phyloP scores from a whole-genome alignment of 371 early-diverging fungal genomes.

The Blakeslea trispora region DNA sequence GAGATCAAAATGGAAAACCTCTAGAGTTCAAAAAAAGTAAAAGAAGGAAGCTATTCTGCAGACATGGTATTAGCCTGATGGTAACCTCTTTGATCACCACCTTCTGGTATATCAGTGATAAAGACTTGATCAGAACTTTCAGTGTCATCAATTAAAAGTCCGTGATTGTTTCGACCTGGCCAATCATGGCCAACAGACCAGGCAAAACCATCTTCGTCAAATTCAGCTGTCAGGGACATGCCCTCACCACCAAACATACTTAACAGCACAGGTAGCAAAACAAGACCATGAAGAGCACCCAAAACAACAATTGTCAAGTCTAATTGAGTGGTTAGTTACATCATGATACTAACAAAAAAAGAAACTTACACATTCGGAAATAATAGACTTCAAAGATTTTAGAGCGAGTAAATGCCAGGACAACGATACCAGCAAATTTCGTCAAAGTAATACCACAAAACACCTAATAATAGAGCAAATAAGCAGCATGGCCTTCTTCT shows the following conservation, averaged over 20 bases:
- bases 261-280: conserved; percentile 67
- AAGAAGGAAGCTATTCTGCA: conserved; percentile 3
- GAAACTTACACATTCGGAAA: conserved; percentile 70
- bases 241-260: conserved; percentile 59
- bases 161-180: conserved; percentile 20
- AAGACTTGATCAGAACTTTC: conserved; percentile 46
- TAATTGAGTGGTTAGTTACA: conserved; percentile 2
- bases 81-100: conserved; percentile 9
- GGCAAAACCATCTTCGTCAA: conserved; percentile 56
- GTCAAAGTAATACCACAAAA: conserved; percentile 78
- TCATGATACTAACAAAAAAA: no score
- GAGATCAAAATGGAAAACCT: no score
- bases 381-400: conserved; percentile 81
- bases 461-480: conserved; percentile 41
- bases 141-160: conserved; percentile 40
- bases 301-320: conserved; percentile 69
- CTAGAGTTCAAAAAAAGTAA: background rate
- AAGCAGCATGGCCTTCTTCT: background rate
- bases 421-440: conserved; percentile 74
- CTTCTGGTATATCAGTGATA: conserved; percentile 40
- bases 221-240: conserved; percentile 44
- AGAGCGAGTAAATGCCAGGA: conserved; percentile 72
- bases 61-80: conserved; percentile 12
- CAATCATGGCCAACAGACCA: conserved; percentile 36
- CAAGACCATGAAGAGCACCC: conserved; percentile 73